phyloP scores from a whole-genome alignment of 208 protist species.

The Herpetomonas samuelpessoai region DNA sequence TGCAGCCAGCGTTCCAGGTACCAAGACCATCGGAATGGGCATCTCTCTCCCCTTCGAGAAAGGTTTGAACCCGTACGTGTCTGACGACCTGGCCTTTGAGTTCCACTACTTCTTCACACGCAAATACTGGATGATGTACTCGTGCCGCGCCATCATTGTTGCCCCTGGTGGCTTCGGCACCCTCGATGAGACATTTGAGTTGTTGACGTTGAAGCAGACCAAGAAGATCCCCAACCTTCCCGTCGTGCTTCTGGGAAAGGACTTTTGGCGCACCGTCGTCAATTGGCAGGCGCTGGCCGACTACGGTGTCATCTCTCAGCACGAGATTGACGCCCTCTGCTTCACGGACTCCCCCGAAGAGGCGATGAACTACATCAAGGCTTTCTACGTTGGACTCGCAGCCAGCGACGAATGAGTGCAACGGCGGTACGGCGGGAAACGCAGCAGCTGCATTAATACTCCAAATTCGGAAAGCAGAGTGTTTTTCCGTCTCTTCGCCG shows the following conservation, averaged over 20 bases:
- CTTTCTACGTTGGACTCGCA: constrained; percentile 41
- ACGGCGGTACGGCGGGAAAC: not conserved
- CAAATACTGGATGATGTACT: constrained; percentile 96
- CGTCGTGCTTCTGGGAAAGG: constrained; percentile 78
- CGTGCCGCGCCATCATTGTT: constrained; percentile 85
- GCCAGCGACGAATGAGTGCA: not conserved
- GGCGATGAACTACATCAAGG: constrained; percentile 72
- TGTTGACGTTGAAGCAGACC: constrained; percentile 90
- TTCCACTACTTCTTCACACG: constrained; percentile 96
- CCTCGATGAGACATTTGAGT: constrained; percentile 91
- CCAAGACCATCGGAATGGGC: constrained; percentile 90
- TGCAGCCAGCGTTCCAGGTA: constrained; percentile 59
- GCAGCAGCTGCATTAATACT: not conserved
- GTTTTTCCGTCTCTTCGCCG: too few relatives aligned
- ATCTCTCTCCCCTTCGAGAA: constrained; percentile 94
- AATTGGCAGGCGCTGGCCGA: constrained; percentile 89
- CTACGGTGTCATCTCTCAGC: constrained; percentile 84
- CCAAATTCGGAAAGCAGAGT: too few relatives aligned
- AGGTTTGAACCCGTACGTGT: constrained; percentile 88
- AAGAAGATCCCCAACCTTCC: constrained; percentile 85
- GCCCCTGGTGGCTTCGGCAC: constrained; percentile 92
- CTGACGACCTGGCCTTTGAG: constrained; percentile 85
- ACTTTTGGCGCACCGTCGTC: constrained; percentile 87
- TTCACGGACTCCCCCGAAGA: constrained; percentile 88
- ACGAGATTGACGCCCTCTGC: constrained; percentile 75